Evolutionary conservation across 1,284 basidiomycete genomes (phyloP), one percentile per base, ranked within the genome.

Genomic region (Ganoderma resinaceum): DNA sequence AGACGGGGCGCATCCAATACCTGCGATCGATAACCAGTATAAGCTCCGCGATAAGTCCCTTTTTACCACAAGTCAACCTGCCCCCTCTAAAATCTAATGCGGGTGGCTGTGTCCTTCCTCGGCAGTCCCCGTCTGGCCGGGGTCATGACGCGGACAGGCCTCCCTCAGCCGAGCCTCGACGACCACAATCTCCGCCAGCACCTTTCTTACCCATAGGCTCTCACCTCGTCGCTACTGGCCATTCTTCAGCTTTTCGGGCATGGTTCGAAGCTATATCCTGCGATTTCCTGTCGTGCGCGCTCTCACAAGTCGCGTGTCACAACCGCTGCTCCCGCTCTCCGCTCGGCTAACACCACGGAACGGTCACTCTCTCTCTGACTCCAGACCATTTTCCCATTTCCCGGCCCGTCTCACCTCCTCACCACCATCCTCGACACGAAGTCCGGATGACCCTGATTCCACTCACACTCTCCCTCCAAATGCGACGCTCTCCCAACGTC

Each of bases 401-500:
- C 79, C 86, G 43, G 78, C 85, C 12, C 85, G 85, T 38, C 82
- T 77, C 78, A 65, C 78, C 76, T 68, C 74, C 74, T 73, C 75
- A 20, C 70, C 74, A 20, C 69, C 75, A 11, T 66, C 76, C 23
- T 73, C 77, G 31, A 66, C 77, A 61, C 63, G 70, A 42, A 59
- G 69, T 52, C 37, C 72, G 6, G 66, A 74, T 11, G 74, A 74
- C 3, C 66, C 75, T 9, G 67, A 67, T 16, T 61, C 62, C 33
- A 63, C 58, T 33, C 58, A 66, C 33, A 46, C 26, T 29, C 73
- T 79, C 3, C 87, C 85, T 2, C 82, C 86, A 53, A 78, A 89
- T 74, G 80, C 85, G 23, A 81, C 89, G 0, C 82, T 93, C 66
- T 88, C 91, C 2, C 87, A 94, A 80, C 89, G 91, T 20, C 86